A percentile compares a stretch with the other conserved stretches of the same genome.
phyloP scores from a whole-genome alignment of 441 rosid species.

The Erysimum cheiri region DNA sequence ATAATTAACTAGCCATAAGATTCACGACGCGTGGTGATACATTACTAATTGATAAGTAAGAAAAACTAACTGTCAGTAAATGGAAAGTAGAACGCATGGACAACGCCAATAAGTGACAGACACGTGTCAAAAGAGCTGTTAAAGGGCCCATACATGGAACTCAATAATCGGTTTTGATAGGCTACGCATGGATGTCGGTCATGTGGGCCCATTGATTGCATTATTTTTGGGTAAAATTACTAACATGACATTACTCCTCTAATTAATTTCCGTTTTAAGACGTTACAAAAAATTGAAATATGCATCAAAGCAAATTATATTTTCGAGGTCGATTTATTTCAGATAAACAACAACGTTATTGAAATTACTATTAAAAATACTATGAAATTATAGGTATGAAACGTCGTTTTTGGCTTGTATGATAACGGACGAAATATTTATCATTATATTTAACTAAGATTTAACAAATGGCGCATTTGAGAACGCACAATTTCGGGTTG shows the following conservation, averaged over 20 bases:
- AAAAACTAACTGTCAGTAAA: constrained; percentile 18
- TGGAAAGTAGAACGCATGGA: neutral
- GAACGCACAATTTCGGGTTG: constrained; percentile 16
- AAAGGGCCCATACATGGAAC: neutral
- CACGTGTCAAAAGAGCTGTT: neutral
- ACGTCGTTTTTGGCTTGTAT: constrained; percentile 9
- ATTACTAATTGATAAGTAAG: neutral
- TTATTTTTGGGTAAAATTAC: neutral
- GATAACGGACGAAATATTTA: constrained; percentile 4
- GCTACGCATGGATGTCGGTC: constrained; percentile 39
- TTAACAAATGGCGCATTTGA: constrained; percentile 7
- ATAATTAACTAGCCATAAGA: neutral
- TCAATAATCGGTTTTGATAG: constrained; percentile 24
- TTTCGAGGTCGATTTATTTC: neutral
- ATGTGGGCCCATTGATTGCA: constrained; percentile 2
- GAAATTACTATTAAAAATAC: constrained; percentile 1
- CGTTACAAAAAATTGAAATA: neutral
- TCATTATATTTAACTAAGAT: neutral
- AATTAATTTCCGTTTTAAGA: neutral
- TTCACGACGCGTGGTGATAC: neutral
- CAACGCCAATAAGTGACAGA: neutral
- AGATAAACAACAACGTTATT: neutral
- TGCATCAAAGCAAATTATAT: neutral
- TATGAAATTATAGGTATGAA: neutral
- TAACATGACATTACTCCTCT: neutral